Conservation (phyloP, 495 filamentous ascomycete species). For the Astrothelium macrocarpum region DNA sequence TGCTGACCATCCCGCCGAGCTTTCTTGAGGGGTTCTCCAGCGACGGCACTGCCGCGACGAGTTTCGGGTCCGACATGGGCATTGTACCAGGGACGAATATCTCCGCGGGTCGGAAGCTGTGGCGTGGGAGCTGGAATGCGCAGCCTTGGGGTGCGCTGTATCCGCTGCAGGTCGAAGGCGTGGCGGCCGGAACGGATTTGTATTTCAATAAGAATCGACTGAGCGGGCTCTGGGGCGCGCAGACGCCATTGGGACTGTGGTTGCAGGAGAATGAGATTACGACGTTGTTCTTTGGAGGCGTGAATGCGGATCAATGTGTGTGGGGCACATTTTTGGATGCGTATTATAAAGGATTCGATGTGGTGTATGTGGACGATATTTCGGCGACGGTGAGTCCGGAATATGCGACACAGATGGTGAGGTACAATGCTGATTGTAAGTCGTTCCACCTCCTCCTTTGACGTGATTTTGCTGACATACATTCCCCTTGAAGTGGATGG, state of each 20-base stretch:
- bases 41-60: constrained; percentile 13
- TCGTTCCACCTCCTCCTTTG: background rate
- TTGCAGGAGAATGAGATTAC: constrained; percentile 28
- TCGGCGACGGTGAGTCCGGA: constrained; percentile 20
- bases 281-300: constrained; percentile 25
- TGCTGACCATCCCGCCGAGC: constrained; percentile 29
- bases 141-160: constrained; percentile 22
- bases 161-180: constrained; percentile 21
- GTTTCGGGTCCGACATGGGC: constrained; percentile 30
- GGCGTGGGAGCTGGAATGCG: constrained; percentile 33
- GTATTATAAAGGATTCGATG: constrained; percentile 27
- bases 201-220: constrained; percentile 31
- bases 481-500: background rate
- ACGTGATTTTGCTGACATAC: background rate
- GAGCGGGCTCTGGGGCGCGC: constrained; percentile 29
- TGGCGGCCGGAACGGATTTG: constrained; percentile 25
- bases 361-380: constrained; percentile 25
- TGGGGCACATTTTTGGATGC: constrained; percentile 30
- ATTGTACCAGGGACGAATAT: constrained; percentile 25
- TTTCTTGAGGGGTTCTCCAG: constrained; percentile 28
- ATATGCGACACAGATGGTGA: constrained; percentile 25
- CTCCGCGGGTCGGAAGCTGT: constrained; percentile 24
- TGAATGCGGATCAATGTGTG: constrained; percentile 28
- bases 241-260: constrained; percentile 25
- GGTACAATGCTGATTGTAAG: constrained; percentile 12